Percentiles rank a stretch among this genome's conserved stretches.
phyloP scores from a whole-genome alignment of 1,284 basidiomycete species.

The Tranzscheliella williamsii region DNA sequence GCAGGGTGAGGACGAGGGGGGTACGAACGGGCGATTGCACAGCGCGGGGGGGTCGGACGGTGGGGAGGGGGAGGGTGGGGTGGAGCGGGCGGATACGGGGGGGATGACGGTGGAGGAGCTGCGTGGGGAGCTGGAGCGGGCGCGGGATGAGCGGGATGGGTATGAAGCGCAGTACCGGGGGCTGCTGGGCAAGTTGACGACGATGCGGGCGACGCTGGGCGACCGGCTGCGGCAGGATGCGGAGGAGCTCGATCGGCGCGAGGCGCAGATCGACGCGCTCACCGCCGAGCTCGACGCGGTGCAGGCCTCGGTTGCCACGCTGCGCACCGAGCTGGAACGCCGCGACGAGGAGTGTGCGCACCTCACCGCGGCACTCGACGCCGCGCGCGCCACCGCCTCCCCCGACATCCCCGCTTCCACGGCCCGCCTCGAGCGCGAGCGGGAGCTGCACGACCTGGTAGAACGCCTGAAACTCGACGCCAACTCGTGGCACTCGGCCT shows the following conservation, averaged over 20 bases:
- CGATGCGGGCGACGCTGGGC: constrained; percentile 89
- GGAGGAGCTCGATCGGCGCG: constrained; percentile 58
- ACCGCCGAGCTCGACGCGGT: constrained; percentile 12
- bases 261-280: constrained; percentile 53
- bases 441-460: constrained; percentile 42
- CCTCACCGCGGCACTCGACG: constrained; percentile 29
- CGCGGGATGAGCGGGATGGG: constrained; percentile 76
- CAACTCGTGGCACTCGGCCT: constrained; percentile 24
- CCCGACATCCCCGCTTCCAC: neutral
- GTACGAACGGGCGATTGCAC: no score
- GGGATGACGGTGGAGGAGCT: constrained; percentile 9
- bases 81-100: no score
- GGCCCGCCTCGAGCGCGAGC: constrained; percentile 4
- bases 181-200: constrained; percentile 82
- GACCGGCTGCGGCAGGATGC: constrained; percentile 96
- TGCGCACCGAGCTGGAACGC: constrained; percentile 36
- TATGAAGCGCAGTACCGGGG: constrained; percentile 82
- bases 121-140: constrained; percentile 24
- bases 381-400: constrained; percentile 8
- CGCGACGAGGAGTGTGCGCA: constrained; percentile 41
- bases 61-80: no score
- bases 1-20: no score
- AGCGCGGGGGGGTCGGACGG: no score
- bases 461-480: constrained; percentile 45
- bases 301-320: neutral